Evolutionary conservation across 202 grass and related monocot genomes (phyloP).

Genomic region (Hordeum pubiflorum): DNA sequence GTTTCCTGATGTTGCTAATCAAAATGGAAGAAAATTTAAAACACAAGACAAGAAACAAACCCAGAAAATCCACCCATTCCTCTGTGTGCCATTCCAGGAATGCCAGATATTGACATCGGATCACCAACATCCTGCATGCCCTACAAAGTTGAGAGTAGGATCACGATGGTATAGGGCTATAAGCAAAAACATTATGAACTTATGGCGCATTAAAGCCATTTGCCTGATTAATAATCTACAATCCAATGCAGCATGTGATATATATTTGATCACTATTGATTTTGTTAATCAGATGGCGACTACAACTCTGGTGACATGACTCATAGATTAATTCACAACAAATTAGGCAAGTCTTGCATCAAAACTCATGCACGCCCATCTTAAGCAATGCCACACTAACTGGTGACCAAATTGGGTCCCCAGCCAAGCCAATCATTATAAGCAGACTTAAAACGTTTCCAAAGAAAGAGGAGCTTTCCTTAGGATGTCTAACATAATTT

Average conservation of each 20-base stretch:
- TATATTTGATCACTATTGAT: conserved; percentile 11
- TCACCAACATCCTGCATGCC: conserved; percentile 47
- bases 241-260: neutral
- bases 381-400: neutral
- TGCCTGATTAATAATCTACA: neutral
- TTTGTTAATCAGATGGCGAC: neutral
- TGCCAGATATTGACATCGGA: conserved; percentile 47
- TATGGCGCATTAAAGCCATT: neutral
- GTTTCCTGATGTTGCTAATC: neutral
- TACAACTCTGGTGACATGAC: neutral
- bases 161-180: conserved; percentile 6
- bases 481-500: neutral
- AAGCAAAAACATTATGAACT: conserved; percentile 11
- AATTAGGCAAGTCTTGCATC: neutral
- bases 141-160: conserved; percentile 25
- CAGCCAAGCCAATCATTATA: neutral
- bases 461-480: neutral
- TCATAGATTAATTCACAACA: neutral
- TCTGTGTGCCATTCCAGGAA: conserved; percentile 51
- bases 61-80: conserved; percentile 59
- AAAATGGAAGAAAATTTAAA: neutral
- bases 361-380: neutral
- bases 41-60: conserved; percentile 44
- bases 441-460: neutral
- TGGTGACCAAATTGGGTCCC: neutral